Evolutionary conservation across 2,329 filamentous ascomycete species (phyloP), one percentile per base, ranked within the genome.

Genomic region (Bipolaris zeicola): DNA sequence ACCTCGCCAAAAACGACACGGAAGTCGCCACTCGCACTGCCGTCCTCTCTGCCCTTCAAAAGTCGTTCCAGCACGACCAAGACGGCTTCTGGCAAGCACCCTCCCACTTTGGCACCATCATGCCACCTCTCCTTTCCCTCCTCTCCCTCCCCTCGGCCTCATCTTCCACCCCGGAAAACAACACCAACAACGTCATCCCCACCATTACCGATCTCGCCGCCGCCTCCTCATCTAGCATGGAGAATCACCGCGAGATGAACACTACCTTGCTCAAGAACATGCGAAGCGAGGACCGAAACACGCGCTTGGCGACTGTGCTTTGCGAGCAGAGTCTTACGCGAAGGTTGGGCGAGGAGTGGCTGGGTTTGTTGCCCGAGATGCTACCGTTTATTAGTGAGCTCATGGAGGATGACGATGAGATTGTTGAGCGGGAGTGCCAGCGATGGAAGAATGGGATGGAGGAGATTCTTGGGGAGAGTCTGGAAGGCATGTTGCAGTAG

Each of bases 71-170:
- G 76, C 87, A 96, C 73, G 95, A 98, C 72, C 90, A 96, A 77
- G 92, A 96, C 73, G 90, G 92, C 76, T 98, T 96, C 80, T 98
- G 93, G 93, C 92, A 96, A 81, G 87, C 90, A 0, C 94, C 95
- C 0, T 85, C 90, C 0, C 93, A 97, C 78, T 96, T 97, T 71
- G 82, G 83, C 55, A 85, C 85, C 26, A 87, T 97, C 37, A 85
- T 87, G 13, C 81, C 83, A 0, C 86, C 89, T 2, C 81, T 98
- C 28, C 83, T 91, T 60, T 79, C 82, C 22, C 91, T 96, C 14
- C 72, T 82, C 38, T 71, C 67, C 26, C 55, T 71, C n/a, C 45
- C 61, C 0, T 55, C 58, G 2, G 28, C 67, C 3, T 59, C 59
- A 4, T 60, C 47, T 2, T 59, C 59, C 13, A 60, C 59, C 6